Conservation (phyloP, 352 stramenopile genomes). For the Phytophthora macrochlamydospora region DNA sequence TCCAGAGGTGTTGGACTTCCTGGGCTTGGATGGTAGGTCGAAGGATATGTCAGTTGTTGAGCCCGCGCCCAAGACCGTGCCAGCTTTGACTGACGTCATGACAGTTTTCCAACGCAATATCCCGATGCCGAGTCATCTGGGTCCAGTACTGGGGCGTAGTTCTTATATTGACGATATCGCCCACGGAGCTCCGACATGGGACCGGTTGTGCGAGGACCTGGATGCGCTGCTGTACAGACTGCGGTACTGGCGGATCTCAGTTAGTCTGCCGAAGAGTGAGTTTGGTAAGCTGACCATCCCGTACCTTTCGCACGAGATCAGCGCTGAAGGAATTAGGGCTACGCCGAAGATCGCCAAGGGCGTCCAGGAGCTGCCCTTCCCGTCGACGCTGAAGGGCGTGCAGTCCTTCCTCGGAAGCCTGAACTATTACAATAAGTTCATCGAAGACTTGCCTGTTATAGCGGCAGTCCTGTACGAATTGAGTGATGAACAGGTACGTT, state of each 20-base stretch:
- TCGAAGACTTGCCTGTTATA: conserved; percentile 13
- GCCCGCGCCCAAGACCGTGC: neutral
- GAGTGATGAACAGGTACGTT: no score
- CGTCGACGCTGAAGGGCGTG: conserved; percentile 1
- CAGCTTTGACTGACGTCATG: no score
- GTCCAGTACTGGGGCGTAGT: conserved; percentile 3
- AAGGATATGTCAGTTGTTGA: no score
- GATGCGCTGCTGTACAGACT: conserved; percentile 12
- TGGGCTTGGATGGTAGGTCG: no score
- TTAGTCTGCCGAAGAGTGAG: conserved; percentile 27
- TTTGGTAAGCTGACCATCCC: conserved; percentile 19
- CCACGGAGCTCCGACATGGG: conserved; percentile 12
- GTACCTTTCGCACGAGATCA: conserved; percentile 12
- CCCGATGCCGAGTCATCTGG: neutral
- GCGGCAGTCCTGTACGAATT: no score
- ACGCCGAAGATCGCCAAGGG: no score
- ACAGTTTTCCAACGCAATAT: neutral
- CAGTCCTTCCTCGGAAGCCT: conserved; percentile 22
- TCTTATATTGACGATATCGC: conserved; percentile 37
- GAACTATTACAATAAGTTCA: conserved; percentile 23
- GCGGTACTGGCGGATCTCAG: conserved; percentile 17
- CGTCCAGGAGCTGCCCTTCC: no score
- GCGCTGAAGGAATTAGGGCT: conserved; percentile 10
- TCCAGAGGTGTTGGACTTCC: conserved; percentile 1
- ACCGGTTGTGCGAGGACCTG: conserved; percentile 9